A percentile compares a stretch with the other conserved stretches of the same genome.
Conservation (phyloP, 73 alveolate species). For the Tetrahymena borealis region DNA sequence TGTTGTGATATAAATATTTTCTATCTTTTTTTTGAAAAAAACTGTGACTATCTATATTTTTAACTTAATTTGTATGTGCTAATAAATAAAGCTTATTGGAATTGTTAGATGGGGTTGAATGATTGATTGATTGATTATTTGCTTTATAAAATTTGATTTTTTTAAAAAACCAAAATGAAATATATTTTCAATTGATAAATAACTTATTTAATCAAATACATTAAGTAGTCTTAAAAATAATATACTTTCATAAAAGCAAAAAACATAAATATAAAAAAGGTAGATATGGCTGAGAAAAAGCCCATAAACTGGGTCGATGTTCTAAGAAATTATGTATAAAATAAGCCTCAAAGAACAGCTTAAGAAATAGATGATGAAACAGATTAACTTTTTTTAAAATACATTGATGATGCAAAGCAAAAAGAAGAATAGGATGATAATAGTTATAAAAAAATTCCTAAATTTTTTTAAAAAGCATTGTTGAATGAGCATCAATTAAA, state of each 20-base stretch:
- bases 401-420: conserved; percentile 76
- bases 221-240: too few relatives aligned
- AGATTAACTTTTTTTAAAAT: conserved; percentile 64
- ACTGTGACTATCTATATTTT: too few relatives aligned
- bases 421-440: conserved; percentile 71
- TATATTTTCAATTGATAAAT: too few relatives aligned
- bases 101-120: too few relatives aligned
- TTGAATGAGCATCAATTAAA: conserved; percentile 70
- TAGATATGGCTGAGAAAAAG: neutral
- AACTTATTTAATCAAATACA: too few relatives aligned
- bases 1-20: too few relatives aligned
- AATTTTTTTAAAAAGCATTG: conserved; percentile 79
- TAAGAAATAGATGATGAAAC: conserved; percentile 74
- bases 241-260: too few relatives aligned
- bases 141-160: neutral
- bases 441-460: conserved; percentile 74
- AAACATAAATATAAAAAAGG: neutral
- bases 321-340: conserved; percentile 30
- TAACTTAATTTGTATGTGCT: too few relatives aligned
- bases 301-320: conserved; percentile 25
- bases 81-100: too few relatives aligned
- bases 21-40: too few relatives aligned
- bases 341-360: conserved; percentile 38
- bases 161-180: neutral
- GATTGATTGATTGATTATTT: neutral